A percentile compares a stretch with the other conserved stretches of the same genome.
phyloP scores from a whole-genome alignment of 2,329 filamentous ascomycete species.

The Penicillium griseofulvum region DNA sequence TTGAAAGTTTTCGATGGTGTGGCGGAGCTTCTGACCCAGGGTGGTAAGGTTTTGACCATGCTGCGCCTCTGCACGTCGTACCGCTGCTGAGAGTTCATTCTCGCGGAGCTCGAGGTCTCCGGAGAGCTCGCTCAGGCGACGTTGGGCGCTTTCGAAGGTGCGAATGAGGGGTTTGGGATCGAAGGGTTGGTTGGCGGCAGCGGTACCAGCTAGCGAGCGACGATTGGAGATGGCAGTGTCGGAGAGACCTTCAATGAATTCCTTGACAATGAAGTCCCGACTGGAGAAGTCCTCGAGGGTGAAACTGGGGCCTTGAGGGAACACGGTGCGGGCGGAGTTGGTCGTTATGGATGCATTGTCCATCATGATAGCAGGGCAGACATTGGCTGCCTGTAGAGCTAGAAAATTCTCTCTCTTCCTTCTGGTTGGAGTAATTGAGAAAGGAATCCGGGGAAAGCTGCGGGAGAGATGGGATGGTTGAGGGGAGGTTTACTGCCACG shows the following conservation, averaged over 20 bases:
- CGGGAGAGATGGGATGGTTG: not conserved
- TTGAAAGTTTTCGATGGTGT: slow-evolving; percentile 90
- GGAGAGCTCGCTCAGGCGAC: slow-evolving; percentile 51
- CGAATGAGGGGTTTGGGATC: slow-evolving; percentile 96
- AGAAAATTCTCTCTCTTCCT: not conserved
- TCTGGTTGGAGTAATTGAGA: not conserved
- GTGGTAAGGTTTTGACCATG: slow-evolving; percentile 89
- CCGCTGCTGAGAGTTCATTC: slow-evolving; percentile 84
- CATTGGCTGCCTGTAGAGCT: slow-evolving; percentile 12
- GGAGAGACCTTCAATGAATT: slow-evolving; percentile 92
- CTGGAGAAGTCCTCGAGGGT: slow-evolving; percentile 83
- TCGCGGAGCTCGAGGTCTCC: slow-evolving; percentile 87
- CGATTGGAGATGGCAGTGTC: slow-evolving; percentile 76
- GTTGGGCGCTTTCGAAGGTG: slow-evolving; percentile 74
- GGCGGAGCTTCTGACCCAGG: slow-evolving; percentile 82
- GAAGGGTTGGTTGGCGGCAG: slow-evolving; percentile 57
- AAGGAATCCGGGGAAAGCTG: slow-evolving; percentile 9
- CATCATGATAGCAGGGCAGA: slow-evolving; percentile 29
- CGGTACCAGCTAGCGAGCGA: slow-evolving; percentile 62
- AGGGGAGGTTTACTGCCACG: not conserved
- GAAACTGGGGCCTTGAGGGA: slow-evolving; percentile 77
- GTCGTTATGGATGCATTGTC: slow-evolving; percentile 42
- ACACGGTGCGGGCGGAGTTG: slow-evolving; percentile 60
- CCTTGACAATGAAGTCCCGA: slow-evolving; percentile 95
- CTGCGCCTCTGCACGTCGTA: slow-evolving; percentile 84